Percentiles rank a stretch among this genome's conserved stretches.
These are phyloP conservation scores for Colletotrichum sp. DNA, from an alignment of 2,329 filamentous ascomycete genomes.

Conservation along the genomic window DNA sequence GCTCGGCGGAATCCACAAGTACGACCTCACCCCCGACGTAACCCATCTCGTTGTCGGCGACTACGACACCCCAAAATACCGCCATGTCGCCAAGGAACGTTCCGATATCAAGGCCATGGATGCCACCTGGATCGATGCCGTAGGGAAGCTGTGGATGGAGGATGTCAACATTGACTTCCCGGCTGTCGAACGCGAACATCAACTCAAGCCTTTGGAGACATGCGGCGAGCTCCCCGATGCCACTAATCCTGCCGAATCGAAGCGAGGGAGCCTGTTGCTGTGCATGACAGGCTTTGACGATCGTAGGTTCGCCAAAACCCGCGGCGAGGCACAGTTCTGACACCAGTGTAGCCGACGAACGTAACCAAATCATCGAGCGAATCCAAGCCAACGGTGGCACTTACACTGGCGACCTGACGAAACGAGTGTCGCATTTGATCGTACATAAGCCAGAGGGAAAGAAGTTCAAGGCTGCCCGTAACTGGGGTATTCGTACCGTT, in stretches of 20 bases:
- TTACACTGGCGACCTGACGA: constrained; percentile 88
- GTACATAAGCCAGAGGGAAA: constrained; percentile 80
- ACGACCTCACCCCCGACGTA: constrained; percentile 93
- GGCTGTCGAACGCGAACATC: constrained; percentile 70
- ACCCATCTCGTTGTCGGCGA: constrained; percentile 93
- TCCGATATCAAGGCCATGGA: constrained; percentile 85
- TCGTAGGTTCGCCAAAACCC: constrained; percentile 31
- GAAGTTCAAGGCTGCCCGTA: constrained; percentile 87
- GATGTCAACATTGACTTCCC: constrained; percentile 77
- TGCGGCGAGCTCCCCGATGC: constrained; percentile 36
- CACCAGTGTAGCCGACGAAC: constrained; percentile 58
- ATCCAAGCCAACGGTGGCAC: constrained; percentile 76
- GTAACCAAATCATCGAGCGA: constrained; percentile 72
- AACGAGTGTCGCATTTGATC: constrained; percentile 85
- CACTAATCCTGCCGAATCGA: constrained; percentile 37
- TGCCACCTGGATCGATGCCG: constrained; percentile 83
- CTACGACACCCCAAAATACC: constrained; percentile 91
- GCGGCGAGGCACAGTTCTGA: background rate
- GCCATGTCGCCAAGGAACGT: constrained; percentile 89
- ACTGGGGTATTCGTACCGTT: constrained; percentile 82
- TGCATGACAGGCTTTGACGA: constrained; percentile 66
- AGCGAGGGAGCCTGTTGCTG: constrained; percentile 50
- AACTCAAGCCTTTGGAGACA: constrained; percentile 67
- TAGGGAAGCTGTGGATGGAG: constrained; percentile 80
- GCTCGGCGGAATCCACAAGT: constrained; percentile 86